Conservation (phyloP, 441 rosid species). For the Kokia cookei region DNA sequence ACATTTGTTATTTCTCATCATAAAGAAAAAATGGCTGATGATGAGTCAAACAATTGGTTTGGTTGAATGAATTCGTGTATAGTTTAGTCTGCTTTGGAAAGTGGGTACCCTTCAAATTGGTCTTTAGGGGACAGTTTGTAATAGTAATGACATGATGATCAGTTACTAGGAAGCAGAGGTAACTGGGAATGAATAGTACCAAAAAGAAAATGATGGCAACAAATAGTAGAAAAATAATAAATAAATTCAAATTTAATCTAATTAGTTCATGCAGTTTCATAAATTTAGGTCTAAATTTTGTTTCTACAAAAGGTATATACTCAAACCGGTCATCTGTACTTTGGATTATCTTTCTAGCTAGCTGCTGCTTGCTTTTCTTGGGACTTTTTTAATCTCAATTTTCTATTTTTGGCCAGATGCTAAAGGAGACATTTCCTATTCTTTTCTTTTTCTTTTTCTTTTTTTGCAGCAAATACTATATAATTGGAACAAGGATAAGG, state of each 20-base stretch:
- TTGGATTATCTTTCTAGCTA: not conserved
- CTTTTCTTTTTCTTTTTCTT: too few species aligned
- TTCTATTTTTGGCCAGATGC: not conserved
- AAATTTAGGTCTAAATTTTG: too few species aligned
- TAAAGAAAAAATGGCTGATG: not conserved
- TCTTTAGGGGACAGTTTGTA: constrained; percentile 1
- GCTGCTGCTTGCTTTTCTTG: not conserved
- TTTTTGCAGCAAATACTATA: not conserved
- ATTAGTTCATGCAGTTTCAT: not conserved
- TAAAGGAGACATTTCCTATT: not conserved
- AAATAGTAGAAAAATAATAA: not conserved
- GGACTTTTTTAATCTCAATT: not conserved
- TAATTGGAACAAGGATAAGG: not conserved
- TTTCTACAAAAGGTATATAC: not conserved
- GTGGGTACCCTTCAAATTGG: not conserved
- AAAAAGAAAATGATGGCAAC: not conserved
- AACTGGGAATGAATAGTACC: not conserved
- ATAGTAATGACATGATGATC: not conserved
- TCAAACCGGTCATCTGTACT: not conserved
- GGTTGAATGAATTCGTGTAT: not conserved
- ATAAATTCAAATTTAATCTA: not conserved
- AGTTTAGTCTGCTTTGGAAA: not conserved
- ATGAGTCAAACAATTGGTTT: not conserved
- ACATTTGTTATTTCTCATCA: not conserved
- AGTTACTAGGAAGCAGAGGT: constrained; percentile 7